Conservation (phyloP, 345 rosid genomes). For the Arabis alpina region DNA sequence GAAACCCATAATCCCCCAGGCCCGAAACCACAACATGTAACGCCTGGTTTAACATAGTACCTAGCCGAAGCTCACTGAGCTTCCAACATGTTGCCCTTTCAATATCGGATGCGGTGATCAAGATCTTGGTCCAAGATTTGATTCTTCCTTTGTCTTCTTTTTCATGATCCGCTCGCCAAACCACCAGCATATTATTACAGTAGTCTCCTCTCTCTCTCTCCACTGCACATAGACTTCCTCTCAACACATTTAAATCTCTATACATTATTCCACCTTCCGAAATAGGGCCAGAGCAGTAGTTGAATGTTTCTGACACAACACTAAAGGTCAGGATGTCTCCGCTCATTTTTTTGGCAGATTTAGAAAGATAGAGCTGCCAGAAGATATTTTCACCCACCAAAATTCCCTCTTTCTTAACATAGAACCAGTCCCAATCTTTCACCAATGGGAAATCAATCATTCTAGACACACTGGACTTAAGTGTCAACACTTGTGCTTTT, state of each 20-base stretch:
- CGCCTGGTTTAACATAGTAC: no score
- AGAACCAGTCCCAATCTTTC: background rate
- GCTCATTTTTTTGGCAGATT: no score
- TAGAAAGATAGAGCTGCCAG: background rate
- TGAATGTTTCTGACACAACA: conserved; percentile 3
- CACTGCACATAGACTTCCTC: background rate
- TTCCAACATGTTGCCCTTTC: no score
- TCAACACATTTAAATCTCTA: background rate
- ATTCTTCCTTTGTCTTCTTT: no score
- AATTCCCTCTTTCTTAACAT: background rate
- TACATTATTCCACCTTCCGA: no score
- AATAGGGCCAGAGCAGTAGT: background rate
- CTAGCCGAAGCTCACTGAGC: no score
- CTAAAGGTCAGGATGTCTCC: background rate
- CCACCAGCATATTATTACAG: no score
- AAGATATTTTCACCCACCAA: background rate
- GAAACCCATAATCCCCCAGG: no score
- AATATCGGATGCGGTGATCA: no score
- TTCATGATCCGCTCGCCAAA: no score
- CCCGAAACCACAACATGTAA: no score
- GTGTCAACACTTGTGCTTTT: background rate
- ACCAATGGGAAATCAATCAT: background rate
- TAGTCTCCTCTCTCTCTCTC: background rate
- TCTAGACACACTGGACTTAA: background rate
- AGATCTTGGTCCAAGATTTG: no score